A percentile compares a stretch with the other conserved stretches of the same genome.
These are phyloP conservation scores for Kalanchoe fedtschenkoi DNA, from an alignment of 164 flowering plant species.

Conservation along the genomic window DNA sequence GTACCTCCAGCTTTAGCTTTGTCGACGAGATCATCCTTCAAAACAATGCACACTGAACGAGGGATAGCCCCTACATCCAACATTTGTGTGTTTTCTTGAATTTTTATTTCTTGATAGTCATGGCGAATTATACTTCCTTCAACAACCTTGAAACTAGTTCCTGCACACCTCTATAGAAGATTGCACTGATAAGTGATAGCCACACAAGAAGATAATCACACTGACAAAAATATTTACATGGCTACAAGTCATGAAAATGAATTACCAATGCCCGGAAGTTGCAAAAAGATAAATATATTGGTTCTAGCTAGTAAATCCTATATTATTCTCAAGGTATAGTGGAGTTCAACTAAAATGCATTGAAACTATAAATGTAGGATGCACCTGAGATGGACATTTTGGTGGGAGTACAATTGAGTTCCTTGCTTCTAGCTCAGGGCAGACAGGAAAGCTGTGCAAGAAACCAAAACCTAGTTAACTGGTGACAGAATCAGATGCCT, in stretches of 20 bases:
- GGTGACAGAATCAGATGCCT: background rate
- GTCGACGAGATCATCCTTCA: conserved; percentile 95
- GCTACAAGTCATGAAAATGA: background rate
- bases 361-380: background rate
- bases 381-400: conserved; percentile 63
- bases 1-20: conserved; percentile 96
- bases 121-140: conserved; percentile 59
- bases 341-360: background rate
- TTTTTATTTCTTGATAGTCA: conserved; percentile 97
- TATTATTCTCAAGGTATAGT: background rate
- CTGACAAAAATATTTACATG: background rate
- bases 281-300: background rate
- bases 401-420: conserved; percentile 57
- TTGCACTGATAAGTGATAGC: background rate
- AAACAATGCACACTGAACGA: conserved; percentile 75
- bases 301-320: background rate
- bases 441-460: conserved; percentile 50
- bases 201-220: background rate
- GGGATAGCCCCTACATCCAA: conserved; percentile 96
- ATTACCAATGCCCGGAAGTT: background rate
- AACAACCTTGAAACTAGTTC: conserved; percentile 49
- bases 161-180: conserved; percentile 52
- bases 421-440: conserved; percentile 86
- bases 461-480: conserved; percentile 7
- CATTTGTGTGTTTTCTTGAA: conserved; percentile 87